Base-by-base conservation (phyloP, 768 basidiomycete species). In the Suillus ampliporus region DNA sequence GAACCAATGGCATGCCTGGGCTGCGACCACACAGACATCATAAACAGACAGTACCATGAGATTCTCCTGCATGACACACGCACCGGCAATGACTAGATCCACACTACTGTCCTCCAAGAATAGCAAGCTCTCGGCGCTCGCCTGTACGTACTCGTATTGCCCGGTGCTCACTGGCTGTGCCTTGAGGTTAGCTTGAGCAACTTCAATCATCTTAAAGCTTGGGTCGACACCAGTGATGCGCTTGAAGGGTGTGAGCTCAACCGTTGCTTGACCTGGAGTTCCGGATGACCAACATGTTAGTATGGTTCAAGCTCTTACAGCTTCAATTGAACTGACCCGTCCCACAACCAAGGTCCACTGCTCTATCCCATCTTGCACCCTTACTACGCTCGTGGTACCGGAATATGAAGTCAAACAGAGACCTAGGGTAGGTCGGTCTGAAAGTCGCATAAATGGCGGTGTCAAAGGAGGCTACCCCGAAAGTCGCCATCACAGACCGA, bases 1-100 rank as follows among this genome's bases (percentile, higher is more conserved):
- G 69, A 94, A 94, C 91, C 92, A 93, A 70, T 94, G 92, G 3
- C 85, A 85, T 0, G 92, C 86, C 75, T 92, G 92, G 1, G 89
- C 92, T 91, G 54, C 17, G 56, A 13, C 4, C n/a, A 5, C 14
- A 17, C 14, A 35, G 9, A 23, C 21, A 62, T 31, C 34, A 46
- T 31, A 9, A 37, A 60, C 11, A 31, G 17, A 35, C 13, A 26
- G 35, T 37, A 23, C 7, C 5, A 50, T 46, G 31, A 50, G 34
- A 26, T 53, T 46, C 7, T n/a, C 23, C n/a, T 37, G 15, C 23
- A 17, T 44, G 28, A 40, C 53, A 50, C 50, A 69, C 79, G 62
- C 69, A 86, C 92, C 91, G 21, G 90, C 83, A 15, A 88, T 79
- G 31, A 91, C 73, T 47, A 94, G 70, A 72, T 94, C 93, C 4